phyloP scores from a whole-genome alignment of 257 asterid genomes.

The Solanum sejunctum region DNA sequence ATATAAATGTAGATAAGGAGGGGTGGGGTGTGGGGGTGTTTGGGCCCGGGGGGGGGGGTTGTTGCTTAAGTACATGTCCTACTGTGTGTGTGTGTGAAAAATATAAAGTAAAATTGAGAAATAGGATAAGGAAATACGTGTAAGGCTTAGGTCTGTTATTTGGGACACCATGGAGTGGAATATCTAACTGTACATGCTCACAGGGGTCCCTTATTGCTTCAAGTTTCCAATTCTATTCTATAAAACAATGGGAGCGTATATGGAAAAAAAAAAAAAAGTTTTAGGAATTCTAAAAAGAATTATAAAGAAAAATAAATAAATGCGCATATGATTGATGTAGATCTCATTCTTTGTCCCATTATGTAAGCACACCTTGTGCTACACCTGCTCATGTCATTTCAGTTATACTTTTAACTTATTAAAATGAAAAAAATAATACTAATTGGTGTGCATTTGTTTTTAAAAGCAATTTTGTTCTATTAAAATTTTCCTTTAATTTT shows the following conservation, averaged over 20 bases:
- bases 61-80: neutral
- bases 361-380: neutral
- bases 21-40: neutral
- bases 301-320: neutral
- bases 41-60: too few species aligned
- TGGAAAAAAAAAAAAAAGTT: neutral
- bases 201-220: neutral
- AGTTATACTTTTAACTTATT: neutral
- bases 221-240: neutral
- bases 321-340: neutral
- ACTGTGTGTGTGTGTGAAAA: neutral
- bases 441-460: neutral
- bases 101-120: neutral
- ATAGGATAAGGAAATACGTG: neutral
- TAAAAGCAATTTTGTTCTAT: neutral
- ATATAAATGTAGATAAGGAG: slow-evolving; percentile 14
- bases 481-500: neutral
- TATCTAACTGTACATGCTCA: neutral
- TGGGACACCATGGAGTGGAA: slow-evolving; percentile 48
- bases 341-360: neutral
- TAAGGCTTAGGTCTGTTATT: neutral
- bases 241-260: too few species aligned
- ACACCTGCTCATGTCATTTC: neutral
- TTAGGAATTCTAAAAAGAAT: neutral
- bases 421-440: neutral